phyloP scores from a whole-genome alignment of 163 green algal genomes.

The Trebouxiophyceae sp. region DNA sequence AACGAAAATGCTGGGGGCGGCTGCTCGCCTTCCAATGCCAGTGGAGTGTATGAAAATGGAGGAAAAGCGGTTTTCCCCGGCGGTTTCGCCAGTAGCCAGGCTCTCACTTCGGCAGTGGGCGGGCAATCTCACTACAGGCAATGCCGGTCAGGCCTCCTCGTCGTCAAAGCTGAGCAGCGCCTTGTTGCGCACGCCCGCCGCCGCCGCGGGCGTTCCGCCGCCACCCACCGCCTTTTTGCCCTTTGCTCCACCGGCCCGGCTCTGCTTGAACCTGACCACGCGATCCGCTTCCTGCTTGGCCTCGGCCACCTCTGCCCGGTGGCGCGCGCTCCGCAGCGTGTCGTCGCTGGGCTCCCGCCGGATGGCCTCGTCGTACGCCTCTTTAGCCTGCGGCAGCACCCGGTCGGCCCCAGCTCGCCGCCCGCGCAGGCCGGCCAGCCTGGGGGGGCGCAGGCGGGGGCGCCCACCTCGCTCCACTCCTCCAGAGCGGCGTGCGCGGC shows the following conservation, averaged over 20 bases:
- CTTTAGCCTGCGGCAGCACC: not conserved
- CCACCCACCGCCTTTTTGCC: no score
- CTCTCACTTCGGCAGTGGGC: no score
- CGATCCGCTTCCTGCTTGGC: not conserved
- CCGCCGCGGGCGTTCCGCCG: not conserved
- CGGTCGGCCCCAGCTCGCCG: conserved; percentile 45
- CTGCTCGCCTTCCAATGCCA: no score
- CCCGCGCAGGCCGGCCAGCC: conserved; percentile 34
- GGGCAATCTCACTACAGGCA: no score
- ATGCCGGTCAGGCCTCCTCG: no score
- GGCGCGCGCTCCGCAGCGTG: not conserved
- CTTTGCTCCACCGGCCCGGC: not conserved
- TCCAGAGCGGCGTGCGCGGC: conserved; percentile 40
- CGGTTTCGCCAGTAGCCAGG: no score
- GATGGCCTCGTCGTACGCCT: not conserved
- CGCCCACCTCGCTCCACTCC: conserved; percentile 38
- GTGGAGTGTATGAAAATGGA: no score
- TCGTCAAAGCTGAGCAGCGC: not conserved
- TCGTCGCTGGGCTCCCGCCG: not conserved
- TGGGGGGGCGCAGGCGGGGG: conserved; percentile 22
- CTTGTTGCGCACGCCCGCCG: not conserved
- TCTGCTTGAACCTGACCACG: not conserved
- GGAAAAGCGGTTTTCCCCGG: no score
- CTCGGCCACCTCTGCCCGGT: not conserved
- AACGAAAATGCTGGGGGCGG: no score